Conservation (phyloP, 495 filamentous ascomycete genomes). For the Cercophora newfieldiana region DNA sequence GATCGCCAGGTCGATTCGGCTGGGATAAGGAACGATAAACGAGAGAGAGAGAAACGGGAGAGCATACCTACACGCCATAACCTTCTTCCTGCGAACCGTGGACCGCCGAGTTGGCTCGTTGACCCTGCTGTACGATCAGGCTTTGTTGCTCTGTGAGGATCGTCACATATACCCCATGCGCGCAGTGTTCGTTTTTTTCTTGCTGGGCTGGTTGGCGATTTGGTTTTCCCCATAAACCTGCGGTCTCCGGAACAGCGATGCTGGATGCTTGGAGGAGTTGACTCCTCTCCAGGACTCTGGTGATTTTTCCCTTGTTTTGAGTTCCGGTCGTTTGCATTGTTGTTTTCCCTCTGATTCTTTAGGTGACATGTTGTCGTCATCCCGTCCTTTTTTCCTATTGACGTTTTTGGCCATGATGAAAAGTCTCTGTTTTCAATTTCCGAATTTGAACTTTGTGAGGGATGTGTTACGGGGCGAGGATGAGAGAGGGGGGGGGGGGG, state of each 20-base stretch:
- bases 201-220: not conserved
- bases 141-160: conserved; percentile 24
- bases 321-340: not conserved
- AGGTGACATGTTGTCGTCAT: not conserved
- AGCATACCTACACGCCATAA: not conserved
- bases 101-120: conserved; percentile 1
- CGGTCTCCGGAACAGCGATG: not conserved
- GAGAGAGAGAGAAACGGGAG: not conserved
- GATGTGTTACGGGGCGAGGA: not conserved
- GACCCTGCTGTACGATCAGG: conserved; percentile 30
- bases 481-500: not conserved
- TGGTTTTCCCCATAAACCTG: not conserved
- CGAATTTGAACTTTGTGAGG: not conserved
- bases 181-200: conserved; percentile 9
- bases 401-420: not conserved
- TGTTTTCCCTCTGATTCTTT: not conserved
- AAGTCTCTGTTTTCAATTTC: not conserved
- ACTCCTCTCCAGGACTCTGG: not conserved
- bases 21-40: not conserved
- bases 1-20: too few relatives aligned
- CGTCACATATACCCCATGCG: conserved; percentile 14
- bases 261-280: not conserved
- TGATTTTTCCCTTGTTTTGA: not conserved
- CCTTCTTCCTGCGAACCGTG: not conserved
- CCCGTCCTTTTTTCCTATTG: not conserved